Evolutionary conservation across 805 yeast genomes (phyloP), one percentile per base, ranked within the genome.

Genomic region (Kluyveromyces starmeri): DNA sequence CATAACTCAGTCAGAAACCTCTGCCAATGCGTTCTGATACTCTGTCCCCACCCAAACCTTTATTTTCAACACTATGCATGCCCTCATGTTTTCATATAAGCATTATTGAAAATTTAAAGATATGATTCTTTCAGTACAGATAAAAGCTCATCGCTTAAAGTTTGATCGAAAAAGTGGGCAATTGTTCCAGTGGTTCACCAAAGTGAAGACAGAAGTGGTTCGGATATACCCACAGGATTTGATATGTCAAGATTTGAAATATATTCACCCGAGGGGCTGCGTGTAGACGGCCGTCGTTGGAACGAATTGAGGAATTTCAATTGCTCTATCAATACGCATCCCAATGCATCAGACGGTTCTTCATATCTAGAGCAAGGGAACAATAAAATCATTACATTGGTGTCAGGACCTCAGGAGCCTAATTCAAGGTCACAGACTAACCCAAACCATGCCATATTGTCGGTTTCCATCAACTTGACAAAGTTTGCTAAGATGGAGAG

Each of bases 211-310:
- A n/a, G n/a, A n/a, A n/a, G n/a, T n/a, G n/a, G n/a, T n/a, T n/a
- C n/a, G n/a, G n/a, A n/a, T n/a, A n/a, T n/a, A n/a, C n/a, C n/a
- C n/a, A n/a, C n/a, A n/a, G n/a, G n/a, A n/a, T n/a, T n/a, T n/a
- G n/a, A n/a, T n/a, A 75, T 75, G 80, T 73, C 79, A 27, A 67
- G 83, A 36, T 59, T 76, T 47, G 98, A 92, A 64, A 59, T 92
- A 28, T 89, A 83, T 53, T 88, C 96, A 0, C 96, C 96, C 5
- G 97, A 92, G 59, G 98, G 98, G 4, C 68, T 92, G 30, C 68
- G 98, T 44, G 65, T 80, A 10, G 97, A 92, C 55, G 98, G 98
- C 2, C 75, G 98, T 48, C 70, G 98, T 42, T 86, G 92, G 86
- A 85, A 89, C 50, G 98, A 92, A 57, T 68, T 88, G 28, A 76